A percentile compares a stretch with the other conserved stretches of the same genome.
Conservation (phyloP, 2,329 filamentous ascomycete species). For the Nemania sp. region DNA sequence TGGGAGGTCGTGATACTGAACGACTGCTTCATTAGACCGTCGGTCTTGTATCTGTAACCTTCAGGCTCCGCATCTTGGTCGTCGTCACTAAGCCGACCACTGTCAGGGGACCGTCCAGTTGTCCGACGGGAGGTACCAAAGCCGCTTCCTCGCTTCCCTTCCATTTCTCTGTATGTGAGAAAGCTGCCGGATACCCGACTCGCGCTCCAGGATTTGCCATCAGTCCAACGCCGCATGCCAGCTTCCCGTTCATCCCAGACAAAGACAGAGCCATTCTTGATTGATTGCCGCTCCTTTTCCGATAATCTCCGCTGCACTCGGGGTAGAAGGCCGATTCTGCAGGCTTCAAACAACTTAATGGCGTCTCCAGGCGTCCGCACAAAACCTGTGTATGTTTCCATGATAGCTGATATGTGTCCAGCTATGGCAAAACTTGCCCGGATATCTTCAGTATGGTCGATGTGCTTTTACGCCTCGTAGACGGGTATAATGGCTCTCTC, state of each 20-base stretch:
- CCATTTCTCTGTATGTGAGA: conserved; percentile 97
- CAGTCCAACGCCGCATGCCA: conserved; percentile 97
- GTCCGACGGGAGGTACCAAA: conserved; percentile 64
- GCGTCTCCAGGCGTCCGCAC: conserved; percentile 96
- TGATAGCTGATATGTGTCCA: conserved; percentile 44
- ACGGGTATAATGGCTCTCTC: conserved; percentile 25
- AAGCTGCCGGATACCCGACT: conserved; percentile 97
- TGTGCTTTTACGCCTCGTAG: conserved; percentile 13
- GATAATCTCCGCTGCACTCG: conserved; percentile 91
- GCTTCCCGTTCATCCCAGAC: conserved; percentile 99
- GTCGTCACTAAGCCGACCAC: conserved; percentile 78
- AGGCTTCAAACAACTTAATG: conserved; percentile 98
- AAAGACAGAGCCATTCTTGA: conserved; percentile 95
- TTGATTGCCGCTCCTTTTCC: conserved; percentile 95
- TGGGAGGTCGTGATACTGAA: conserved; percentile 96
- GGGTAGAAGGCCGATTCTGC: conserved; percentile 83
- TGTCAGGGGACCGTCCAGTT: conserved; percentile 80
- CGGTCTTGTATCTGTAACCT: conserved; percentile 91
- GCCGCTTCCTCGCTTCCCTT: conserved; percentile 87
- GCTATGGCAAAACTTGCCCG: neutral
- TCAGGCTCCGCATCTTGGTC: conserved; percentile 85
- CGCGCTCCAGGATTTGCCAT: conserved; percentile 98
- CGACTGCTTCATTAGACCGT: conserved; percentile 98
- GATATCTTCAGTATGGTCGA: neutral
- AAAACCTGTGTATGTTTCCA: conserved; percentile 97